Evolutionary conservation across 176 grass and related monocot species (phyloP), one percentile per base, ranked within the genome.

Genomic region (Puya raimondii): DNA sequence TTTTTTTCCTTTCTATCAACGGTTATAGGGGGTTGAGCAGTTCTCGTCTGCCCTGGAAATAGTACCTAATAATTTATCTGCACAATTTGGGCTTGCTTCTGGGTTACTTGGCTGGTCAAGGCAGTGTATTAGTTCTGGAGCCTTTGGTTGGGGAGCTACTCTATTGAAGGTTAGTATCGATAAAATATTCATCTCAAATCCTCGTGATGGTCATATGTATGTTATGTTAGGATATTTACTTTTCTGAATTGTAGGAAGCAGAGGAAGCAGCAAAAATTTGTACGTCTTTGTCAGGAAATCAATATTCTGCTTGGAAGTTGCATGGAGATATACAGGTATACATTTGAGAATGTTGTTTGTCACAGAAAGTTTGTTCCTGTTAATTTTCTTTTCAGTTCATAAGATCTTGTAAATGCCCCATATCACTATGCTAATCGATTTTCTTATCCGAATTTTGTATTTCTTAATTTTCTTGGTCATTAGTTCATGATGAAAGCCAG

Each of bases 251-350:
- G 16, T 81, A 97, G 89, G 93, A 92, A 87, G 93, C 93, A 77
- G 87, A 70, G 63, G 79, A 90, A 78, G 79, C 82, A 76, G 84
- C 81, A 29, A 77, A 87, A 87, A 73, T 58, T 66, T 92, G 89
- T 64, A 81, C 84, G 27, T 84, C 51, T 64, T 81, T 97, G 57
- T 80, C 83, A 59, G 81, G 86, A 81, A 83, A 92, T 75, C 65
- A 87, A 73, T 97, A 80, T 73, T 97, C 83, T 74, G 74, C 85
- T 83, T 97, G 89, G 93, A 97, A 97, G 74, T 81, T 97, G 77
- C 80, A 89, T 66, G 93, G 81, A 50, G 89, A 97, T 78, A 80
- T 91, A n/a, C 65, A 77, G 65, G 75, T 77, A 69, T 59, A 49
- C 49, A 8, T 23, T 12, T 4, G 16, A 57, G 23, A 52, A 23